Conservation (phyloP, 768 basidiomycete genomes). For the Coprinopsis cinerea region DNA sequence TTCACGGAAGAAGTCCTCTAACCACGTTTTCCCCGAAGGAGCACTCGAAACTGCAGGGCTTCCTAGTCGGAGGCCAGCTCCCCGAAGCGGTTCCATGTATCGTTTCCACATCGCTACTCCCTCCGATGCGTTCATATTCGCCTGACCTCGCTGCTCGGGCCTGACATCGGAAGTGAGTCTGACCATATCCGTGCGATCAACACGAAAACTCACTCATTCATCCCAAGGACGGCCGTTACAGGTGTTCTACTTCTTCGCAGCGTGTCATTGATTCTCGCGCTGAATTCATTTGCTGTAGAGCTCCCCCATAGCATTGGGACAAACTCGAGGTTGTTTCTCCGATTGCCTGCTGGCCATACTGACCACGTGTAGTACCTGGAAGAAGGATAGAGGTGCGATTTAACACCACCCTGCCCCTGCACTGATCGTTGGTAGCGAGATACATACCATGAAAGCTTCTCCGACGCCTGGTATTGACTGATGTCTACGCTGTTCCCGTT, state of each 20-base stretch:
- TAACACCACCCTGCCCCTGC: not conserved
- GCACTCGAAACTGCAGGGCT: conserved; percentile 50
- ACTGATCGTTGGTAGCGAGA: no score
- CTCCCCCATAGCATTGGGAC: conserved; percentile 54
- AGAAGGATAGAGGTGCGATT: not conserved
- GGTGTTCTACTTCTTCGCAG: conserved; percentile 18
- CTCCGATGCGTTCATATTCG: conserved; percentile 41
- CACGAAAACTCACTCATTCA: conserved; percentile 41
- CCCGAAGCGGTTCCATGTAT: conserved; percentile 45
- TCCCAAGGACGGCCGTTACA: conserved; percentile 40
- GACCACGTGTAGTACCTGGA: conserved; percentile 51
- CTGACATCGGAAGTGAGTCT: conserved; percentile 6
- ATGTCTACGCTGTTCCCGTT: conserved; percentile 38
- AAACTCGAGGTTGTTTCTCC: conserved; percentile 38
- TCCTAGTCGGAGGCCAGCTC: conserved; percentile 41
- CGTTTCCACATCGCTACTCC: conserved; percentile 47
- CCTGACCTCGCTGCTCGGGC: conserved; percentile 34
- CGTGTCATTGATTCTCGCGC: conserved; percentile 34
- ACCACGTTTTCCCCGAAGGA: conserved; percentile 48
- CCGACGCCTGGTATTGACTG: conserved; percentile 35
- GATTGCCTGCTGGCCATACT: conserved; percentile 18
- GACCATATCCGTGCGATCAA: not conserved
- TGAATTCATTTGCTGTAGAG: conserved; percentile 32
- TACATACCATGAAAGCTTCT: conserved; percentile 46
- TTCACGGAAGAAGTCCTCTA: conserved; percentile 43